These are phyloP conservation scores for Petunia secreta DNA, from an alignment of 257 asterid genomes.

Conservation along the genomic window DNA sequence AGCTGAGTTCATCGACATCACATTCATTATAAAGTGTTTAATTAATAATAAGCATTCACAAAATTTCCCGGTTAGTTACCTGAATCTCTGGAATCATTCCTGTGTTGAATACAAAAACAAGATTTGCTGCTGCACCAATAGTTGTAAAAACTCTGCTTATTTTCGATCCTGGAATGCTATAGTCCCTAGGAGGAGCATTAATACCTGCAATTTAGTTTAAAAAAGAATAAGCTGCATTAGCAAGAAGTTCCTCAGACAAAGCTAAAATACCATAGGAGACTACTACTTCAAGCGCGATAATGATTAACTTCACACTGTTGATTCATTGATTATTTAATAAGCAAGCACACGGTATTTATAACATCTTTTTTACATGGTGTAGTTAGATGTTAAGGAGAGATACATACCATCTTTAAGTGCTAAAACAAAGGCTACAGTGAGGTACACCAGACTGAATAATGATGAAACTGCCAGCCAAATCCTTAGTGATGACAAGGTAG, in stretches of 20 bases:
- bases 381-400: conserved; percentile 4
- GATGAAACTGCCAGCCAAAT: conserved; percentile 82
- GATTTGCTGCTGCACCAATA: conserved; percentile 82
- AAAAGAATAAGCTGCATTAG: too few relatives aligned
- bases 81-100: conserved; percentile 99
- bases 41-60: not conserved
- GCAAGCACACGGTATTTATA: not conserved
- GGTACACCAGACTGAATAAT: conserved; percentile 67
- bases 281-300: not conserved
- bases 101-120: conserved; percentile 88
- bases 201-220: conserved; percentile 36
- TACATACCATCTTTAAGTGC: conserved; percentile 82
- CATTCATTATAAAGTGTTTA: not conserved
- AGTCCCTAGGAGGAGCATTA: conserved; percentile 63
- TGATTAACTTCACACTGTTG: not conserved
- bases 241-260: too few relatives aligned
- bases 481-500: conserved; percentile 84
- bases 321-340: too few relatives aligned
- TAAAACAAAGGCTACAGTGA: conserved; percentile 56
- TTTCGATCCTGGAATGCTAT: conserved; percentile 60
- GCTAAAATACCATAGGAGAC: too few relatives aligned
- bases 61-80: conserved; percentile 40
- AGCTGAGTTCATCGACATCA: not conserved
- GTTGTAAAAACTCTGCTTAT: conserved; percentile 62
- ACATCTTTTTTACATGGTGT: not conserved